Base-by-base conservation (phyloP, 176 grass and related monocot genomes). In the Triticum urartu region DNA sequence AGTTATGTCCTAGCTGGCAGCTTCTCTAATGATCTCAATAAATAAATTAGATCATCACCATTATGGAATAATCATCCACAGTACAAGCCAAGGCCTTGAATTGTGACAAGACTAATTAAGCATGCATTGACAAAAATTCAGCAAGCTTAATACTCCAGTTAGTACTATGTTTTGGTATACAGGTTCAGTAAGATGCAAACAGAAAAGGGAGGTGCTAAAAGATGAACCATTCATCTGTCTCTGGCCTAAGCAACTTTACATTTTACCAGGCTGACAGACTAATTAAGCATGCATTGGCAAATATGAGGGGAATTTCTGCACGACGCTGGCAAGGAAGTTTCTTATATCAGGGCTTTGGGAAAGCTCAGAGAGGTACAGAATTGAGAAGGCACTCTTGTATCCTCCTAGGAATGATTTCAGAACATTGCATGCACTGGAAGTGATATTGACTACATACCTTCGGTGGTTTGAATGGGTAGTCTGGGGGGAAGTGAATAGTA, bases 381-480 rank as follows among this genome's bases (percentile, higher is more conserved):
- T 1, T 24, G 14, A 79, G 25, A 30, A 32, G 67, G 20, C 7
- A 22, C 38, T 68, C 6, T 6, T 63, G 48, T 72, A 8, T 75
- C 33, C 48, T 72, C 38, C 3, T 26, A 60, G 4, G 48, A 73
- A 69, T 14, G 40, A 69, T 72, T 32, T 60, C n/a, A 33, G n/a
- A 60, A 43, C 10, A 39, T 21, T 26, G 25, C 11, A 9, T 75
- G 15, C 52, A 75, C 21, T 18, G 28, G 28, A 30, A 30, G 28
- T 30, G 28, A 30, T 30, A 2, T 30, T 21, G 20, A 40, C 13
- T 22, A 0, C 50, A 80, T 77, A 91, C 89, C 85, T 91, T 91
- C 8, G 89, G 89, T 52, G 89, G 89, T 75, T 91, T 91, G 81
- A 91, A 91, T 10, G 89, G 89, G 78, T 91, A 91, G 69, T 91